Conservation (phyloP, 2,329 filamentous ascomycete genomes). For the Pseudocercospora cruenta region DNA sequence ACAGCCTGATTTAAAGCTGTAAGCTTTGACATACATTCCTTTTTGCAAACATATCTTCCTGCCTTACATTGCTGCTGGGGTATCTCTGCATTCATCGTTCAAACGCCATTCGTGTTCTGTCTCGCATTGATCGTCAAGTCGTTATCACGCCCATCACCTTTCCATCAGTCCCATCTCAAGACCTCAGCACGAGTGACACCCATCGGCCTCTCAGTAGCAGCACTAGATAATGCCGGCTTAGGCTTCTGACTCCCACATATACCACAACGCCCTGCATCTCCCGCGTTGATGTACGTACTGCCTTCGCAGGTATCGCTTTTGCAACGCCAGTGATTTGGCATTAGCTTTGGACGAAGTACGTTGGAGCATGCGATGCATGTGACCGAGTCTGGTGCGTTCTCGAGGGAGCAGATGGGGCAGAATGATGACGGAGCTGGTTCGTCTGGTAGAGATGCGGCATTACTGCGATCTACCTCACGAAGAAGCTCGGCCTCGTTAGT, state of each 20-base stretch:
- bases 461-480: constrained; percentile 10
- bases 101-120: not conserved
- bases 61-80: not conserved
- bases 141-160: not conserved
- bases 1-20: not conserved
- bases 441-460: constrained; percentile 14
- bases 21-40: too few relatives aligned
- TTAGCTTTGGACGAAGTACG: constrained; percentile 61
- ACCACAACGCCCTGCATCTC: constrained; percentile 71
- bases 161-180: constrained; percentile 39
- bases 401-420: constrained; percentile 68
- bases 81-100: not conserved
- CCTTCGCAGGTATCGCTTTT: constrained; percentile 57
- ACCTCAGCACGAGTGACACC: constrained; percentile 35
- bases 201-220: constrained; percentile 18
- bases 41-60: too few relatives aligned
- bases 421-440: not conserved
- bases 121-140: not conserved
- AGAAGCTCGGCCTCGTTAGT: constrained; percentile 12
- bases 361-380: constrained; percentile 73
- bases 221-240: constrained; percentile 1
- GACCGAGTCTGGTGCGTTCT: constrained; percentile 58
- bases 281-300: constrained; percentile 67
- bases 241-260: constrained; percentile 60
- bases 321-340: constrained; percentile 68